Base-by-base conservation (phyloP, 2,329 filamentous ascomycete species). In the Colletotrichum theobromicola region DNA sequence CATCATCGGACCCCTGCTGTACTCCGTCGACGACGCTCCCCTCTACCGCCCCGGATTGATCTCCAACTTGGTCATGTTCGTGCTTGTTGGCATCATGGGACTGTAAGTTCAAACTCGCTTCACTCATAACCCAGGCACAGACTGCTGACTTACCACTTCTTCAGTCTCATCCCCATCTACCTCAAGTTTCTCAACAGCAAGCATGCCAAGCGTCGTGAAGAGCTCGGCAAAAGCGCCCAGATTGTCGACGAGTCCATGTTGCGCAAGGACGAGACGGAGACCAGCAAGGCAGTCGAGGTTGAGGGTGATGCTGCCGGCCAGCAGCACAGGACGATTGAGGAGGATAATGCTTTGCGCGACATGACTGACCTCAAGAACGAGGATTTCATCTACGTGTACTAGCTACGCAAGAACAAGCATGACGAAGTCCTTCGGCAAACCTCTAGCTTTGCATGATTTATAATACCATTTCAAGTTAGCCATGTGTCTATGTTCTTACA, bases 1-100 rank as follows among this genome's bases (percentile, higher is more conserved):
- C 77, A 90, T 94, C 42, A 84, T 93, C 26, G 92, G 92, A 0
- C 92, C 92, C 0, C 88, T 91, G 61, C 84, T 94, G 0, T 94
- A 93, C 80, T 92, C 89, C 5, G 89, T 90, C 0, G 87, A 87
- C 0, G 89, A 92, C 71, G 88, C 88, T 7, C 90, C 90, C 0
- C 80, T 86, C 2, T 93, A 93, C 69, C 83, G 83, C 5, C 84
- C 89, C 6, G 92, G 92, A 4, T 82, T 94, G 1, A 84, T 87
- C 2, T 88, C 90, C 2, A 93, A 93, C 76, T 85, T 94, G 4
- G 85, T 86, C 15, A 86, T 94, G 69, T 94, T 93, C 80, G 83
- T 90, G 26, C 81, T 88, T 2, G 87, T 94, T n/a, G 86, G 91
- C 4, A 78, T 88, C 4, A 82, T 93, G 65, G 70, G 61, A 62